phyloP scores from a whole-genome alignment of 2,329 filamentous ascomycete species.

The Fusarium cicatricum region DNA sequence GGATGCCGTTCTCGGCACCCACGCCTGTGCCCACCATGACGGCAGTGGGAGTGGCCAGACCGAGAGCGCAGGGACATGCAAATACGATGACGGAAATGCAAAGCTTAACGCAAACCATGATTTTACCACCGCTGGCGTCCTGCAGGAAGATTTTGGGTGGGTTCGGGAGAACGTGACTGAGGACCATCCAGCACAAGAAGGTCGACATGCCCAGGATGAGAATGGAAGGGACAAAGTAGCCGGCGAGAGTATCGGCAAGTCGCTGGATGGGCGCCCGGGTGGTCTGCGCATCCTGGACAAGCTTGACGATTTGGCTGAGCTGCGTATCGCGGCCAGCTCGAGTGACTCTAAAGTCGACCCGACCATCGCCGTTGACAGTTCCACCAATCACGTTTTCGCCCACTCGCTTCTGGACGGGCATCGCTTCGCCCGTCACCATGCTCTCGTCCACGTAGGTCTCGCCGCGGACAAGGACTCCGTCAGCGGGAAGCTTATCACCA shows the following conservation, averaged over 20 bases:
- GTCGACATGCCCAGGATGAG: constrained; percentile 84
- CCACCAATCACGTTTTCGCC: constrained; percentile 86
- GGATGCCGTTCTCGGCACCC: constrained; percentile 92
- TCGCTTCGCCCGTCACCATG: constrained; percentile 98
- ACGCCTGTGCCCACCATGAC: constrained; percentile 99
- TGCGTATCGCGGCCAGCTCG: constrained; percentile 94
- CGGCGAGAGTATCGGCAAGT: constrained; percentile 88
- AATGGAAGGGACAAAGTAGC: constrained; percentile 93
- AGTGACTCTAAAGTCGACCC: constrained; percentile 91
- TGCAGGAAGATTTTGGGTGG: constrained; percentile 90
- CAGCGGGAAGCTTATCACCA: constrained; percentile 95
- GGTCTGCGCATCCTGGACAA: constrained; percentile 98
- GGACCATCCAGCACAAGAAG: constrained; percentile 91
- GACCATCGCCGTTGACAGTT: constrained; percentile 93
- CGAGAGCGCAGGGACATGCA: constrained; percentile 96
- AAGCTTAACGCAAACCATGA: constrained; percentile 97
- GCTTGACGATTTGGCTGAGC: constrained; percentile 95
- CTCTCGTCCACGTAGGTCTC: constrained; percentile 96
- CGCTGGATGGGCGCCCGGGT: constrained; percentile 93
- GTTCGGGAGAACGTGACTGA: constrained; percentile 83
- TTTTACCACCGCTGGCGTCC: constrained; percentile 82
- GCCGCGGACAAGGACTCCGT: constrained; percentile 85
- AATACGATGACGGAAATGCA: constrained; percentile 99
- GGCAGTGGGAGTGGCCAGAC: constrained; percentile 92
- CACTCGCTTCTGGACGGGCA: constrained; percentile 90